Base-by-base conservation (phyloP, 2,329 filamentous ascomycete genomes). In the Dactylella cylindrospora region DNA sequence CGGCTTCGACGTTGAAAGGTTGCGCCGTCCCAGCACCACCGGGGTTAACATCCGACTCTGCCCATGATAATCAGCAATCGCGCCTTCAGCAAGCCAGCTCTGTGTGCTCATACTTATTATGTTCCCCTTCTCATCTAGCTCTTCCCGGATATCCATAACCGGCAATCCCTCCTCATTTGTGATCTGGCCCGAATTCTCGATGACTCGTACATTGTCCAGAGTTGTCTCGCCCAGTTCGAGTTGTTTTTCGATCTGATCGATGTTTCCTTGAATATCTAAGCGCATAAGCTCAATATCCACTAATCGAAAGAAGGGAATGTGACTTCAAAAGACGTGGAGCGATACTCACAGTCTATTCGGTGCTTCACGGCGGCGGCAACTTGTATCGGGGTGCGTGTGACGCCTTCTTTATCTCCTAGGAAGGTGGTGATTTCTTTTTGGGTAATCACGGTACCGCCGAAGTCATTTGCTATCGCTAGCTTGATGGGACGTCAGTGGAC, bases 51-150 rank as follows among this genome's bases (percentile, higher is more conserved):
- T 52, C 40, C 17, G 57, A 62, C 29, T 45, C 59, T 64, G 17
- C 40, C 12, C 13, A 17, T 31, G 20, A 3, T 15, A 4, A 19
- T 54, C 47, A 55, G 33, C 20, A n/a, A 3, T 8, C 13, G 12
- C 19, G 25, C 38, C n/a, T 15, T 2, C 25, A 13, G 8, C 5
- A 13, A 1, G 8, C 12, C 4, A 8, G 20, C 22, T n/a, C 17
- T 6, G 3, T 22, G 29, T 5, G 7, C 17, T 55, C 66, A 44
- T 36, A 69, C 68, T 62, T 13, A 95, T 73, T 3, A 97, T 80
- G 69, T 95, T 93, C 52, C 84, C 93, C 8, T 95, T 82, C 6
- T 96, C 90, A 70, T 97, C 93, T 19, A 97, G 77, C 74, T 95
- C 83, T 73, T 98, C 93, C 50, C 89, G 78, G 66, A 98, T 97